Evolutionary conservation across 1,139 yeast genomes (phyloP).

Genomic region (Hanseniaspora uvarum): DNA sequence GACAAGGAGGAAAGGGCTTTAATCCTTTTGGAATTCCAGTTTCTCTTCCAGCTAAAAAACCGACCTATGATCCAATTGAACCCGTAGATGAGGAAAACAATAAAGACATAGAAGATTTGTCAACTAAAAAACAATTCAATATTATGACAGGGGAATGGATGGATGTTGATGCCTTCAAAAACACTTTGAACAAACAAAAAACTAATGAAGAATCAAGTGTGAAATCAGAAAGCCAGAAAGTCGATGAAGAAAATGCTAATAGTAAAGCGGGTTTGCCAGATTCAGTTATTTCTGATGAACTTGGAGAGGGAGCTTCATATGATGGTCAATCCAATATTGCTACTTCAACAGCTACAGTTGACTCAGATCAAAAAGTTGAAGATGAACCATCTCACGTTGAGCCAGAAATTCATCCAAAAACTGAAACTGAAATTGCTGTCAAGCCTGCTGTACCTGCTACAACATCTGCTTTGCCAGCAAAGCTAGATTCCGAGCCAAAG

Average conservation of each 20-base stretch:
- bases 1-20: conserved; percentile 63
- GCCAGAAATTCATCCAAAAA: conserved; percentile 16
- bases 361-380: conserved; percentile 9
- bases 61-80: conserved; percentile 5
- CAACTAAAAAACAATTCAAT: conserved; percentile 12
- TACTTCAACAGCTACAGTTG: neutral
- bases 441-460: conserved; percentile 19
- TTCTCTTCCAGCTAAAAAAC: conserved; percentile 31
- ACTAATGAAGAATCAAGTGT: neutral
- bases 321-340: neutral
- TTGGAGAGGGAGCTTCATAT: neutral
- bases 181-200: neutral
- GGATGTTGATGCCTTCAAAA: conserved; percentile 4
- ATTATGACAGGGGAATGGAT: conserved; percentile 15
- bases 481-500: conserved; percentile 17
- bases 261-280: neutral
- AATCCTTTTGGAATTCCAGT: conserved; percentile 42
- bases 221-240: neutral
- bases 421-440: conserved; percentile 19
- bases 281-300: neutral
- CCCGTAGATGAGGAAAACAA: neutral
- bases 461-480: conserved; percentile 23
- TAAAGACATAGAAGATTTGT: neutral
- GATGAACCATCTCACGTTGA: neutral
- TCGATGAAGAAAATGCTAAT: neutral